A percentile compares a stretch with the other conserved stretches of the same genome.
Conservation (phyloP, 129 eudicot genomes). For the Flaveria sonorensis region DNA sequence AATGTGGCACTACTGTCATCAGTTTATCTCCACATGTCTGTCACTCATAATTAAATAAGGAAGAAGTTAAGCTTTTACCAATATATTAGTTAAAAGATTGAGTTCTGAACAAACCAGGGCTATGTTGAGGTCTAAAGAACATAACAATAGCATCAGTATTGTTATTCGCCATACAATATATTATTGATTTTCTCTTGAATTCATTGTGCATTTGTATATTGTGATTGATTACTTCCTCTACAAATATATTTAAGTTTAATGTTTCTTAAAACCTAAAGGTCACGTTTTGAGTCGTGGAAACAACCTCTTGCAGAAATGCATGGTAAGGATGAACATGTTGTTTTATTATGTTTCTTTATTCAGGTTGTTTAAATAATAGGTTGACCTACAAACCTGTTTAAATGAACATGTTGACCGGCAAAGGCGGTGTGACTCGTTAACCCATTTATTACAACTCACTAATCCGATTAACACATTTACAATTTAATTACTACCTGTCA, state of each 20-base stretch:
- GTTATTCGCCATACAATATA: slow-evolving; percentile 4
- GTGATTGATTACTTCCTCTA: background rate
- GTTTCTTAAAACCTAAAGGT: background rate
- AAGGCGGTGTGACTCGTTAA: no score
- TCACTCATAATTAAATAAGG: background rate
- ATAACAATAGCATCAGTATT: background rate
- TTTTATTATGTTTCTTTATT: no score
- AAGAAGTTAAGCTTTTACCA: background rate
- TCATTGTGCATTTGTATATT: slow-evolving; percentile 3
- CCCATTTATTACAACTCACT: no score
- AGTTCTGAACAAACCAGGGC: background rate
- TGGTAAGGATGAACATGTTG: background rate
- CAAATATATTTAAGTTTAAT: background rate
- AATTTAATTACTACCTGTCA: no score
- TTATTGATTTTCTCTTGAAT: background rate
- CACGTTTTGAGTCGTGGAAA: no score
- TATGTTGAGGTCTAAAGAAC: slow-evolving; percentile 19
- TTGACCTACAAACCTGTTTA: no score
- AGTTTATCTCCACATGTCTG: background rate
- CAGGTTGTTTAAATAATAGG: no score
- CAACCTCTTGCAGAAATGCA: no score
- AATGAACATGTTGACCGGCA: no score
- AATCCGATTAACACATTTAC: no score
- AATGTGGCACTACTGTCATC: background rate
- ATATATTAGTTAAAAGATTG: background rate